Evolutionary conservation across 768 basidiomycete species (phyloP).

Genomic region (Heimioporus sp.): DNA sequence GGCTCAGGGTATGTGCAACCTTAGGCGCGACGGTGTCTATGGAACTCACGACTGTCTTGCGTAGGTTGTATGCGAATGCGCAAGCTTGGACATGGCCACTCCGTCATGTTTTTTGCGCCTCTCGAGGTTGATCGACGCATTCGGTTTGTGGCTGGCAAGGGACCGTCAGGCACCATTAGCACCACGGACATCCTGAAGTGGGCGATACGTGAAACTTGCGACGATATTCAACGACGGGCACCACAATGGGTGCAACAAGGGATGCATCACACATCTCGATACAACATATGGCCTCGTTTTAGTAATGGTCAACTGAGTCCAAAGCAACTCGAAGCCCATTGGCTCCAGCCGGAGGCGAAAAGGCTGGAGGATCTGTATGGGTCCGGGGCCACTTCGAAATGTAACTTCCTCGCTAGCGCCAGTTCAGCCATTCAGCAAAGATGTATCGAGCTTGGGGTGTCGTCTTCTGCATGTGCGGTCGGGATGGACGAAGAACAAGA

Average conservation of each 20-base stretch:
- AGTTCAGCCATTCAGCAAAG: conserved; percentile 23
- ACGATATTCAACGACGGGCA: conserved; percentile 36
- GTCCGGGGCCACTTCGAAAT: conserved; percentile 1
- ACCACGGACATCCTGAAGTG: conserved; percentile 41
- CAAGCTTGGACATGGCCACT: conserved; percentile 45
- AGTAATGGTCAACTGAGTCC: conserved; percentile 3
- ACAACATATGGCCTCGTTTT: conserved; percentile 21
- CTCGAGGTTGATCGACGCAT: conserved; percentile 42
- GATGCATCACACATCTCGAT: conserved; percentile 31
- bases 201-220: conserved; percentile 45
- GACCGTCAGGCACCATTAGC: background rate
- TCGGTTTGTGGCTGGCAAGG: conserved; percentile 23
- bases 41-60: conserved; percentile 2
- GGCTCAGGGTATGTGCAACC: conserved; percentile 8
- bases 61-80: conserved; percentile 58
- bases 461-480: conserved; percentile 9
- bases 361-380: conserved; percentile 36
- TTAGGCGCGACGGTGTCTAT: background rate
- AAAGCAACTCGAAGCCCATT: conserved; percentile 17
- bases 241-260: conserved; percentile 48
- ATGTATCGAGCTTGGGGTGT: conserved; percentile 27
- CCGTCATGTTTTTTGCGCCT: conserved; percentile 49
- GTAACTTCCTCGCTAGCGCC: background rate
- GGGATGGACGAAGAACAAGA: conserved; percentile 46
- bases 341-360: conserved; percentile 43